A percentile compares a stretch with the other conserved stretches of the same genome.
Conservation (phyloP, 1,284 basidiomycete genomes). For the Afroboletus lepidellus region DNA sequence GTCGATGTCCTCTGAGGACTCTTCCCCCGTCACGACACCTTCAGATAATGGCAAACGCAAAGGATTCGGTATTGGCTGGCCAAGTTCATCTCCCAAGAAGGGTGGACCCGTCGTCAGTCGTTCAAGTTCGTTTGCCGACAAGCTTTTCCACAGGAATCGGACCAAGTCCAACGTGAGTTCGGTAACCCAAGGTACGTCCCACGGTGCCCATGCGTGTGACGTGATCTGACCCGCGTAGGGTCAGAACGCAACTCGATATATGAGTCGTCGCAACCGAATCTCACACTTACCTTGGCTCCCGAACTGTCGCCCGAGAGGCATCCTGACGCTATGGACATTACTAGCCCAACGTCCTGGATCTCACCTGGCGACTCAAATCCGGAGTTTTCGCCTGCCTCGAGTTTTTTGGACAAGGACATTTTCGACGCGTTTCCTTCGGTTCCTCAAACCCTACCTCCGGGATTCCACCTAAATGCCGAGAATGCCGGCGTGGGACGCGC, state of each 20-base stretch:
- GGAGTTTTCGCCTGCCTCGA: conserved; percentile 40
- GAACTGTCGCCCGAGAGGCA: conserved; percentile 15
- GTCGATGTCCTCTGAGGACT: conserved; percentile 58
- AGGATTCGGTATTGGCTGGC: conserved; percentile 42
- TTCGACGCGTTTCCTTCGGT: conserved; percentile 61
- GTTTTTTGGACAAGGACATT: conserved; percentile 43
- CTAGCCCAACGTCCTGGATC: conserved; percentile 42
- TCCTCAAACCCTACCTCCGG: conserved; percentile 40
- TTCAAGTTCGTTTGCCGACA: conserved; percentile 54
- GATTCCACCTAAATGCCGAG: conserved; percentile 19
- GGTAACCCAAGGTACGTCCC: conserved; percentile 29
- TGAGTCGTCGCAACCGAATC: conserved; percentile 22
- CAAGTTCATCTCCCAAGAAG: conserved; percentile 49
- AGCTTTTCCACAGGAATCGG: conserved; percentile 49
- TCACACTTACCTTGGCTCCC: conserved; percentile 23
- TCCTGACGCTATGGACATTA: conserved; percentile 16
- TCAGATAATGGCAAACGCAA: conserved; percentile 38
- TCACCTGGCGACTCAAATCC: conserved; percentile 38
- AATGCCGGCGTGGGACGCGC: conserved; percentile 15
- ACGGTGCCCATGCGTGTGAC: background rate
- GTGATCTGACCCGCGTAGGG: conserved; percentile 2
- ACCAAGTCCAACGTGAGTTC: conserved; percentile 45
- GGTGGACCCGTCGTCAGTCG: conserved; percentile 37
- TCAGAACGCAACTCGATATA: conserved; percentile 31
- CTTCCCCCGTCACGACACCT: conserved; percentile 46